These are phyloP conservation scores for Colletotrichum somersetense DNA, from an alignment of 2,329 filamentous ascomycete species.

Conservation along the genomic window DNA sequence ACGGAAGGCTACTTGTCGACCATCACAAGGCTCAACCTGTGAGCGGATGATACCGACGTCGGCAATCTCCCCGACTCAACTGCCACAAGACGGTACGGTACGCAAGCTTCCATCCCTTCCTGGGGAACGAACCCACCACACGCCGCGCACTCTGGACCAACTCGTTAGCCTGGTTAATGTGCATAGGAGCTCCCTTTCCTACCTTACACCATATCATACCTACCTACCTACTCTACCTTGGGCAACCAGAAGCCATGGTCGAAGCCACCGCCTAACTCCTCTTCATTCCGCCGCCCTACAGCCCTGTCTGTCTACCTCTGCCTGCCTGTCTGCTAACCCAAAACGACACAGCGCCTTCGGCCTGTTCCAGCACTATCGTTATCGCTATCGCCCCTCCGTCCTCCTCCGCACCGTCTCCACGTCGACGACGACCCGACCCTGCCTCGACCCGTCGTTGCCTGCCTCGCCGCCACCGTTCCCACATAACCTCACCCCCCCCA, in stretches of 20 bases:
- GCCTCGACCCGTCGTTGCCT: constrained; percentile 28
- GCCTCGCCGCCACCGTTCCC: constrained; percentile 15
- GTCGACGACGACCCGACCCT: constrained; percentile 25
- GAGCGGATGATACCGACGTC: constrained; percentile 37
- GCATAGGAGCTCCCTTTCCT: constrained; percentile 7
- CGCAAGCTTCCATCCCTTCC: neutral
- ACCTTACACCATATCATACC: neutral
- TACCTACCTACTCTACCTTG: neutral
- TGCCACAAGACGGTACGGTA: constrained; percentile 2
- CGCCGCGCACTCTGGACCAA: constrained; percentile 8
- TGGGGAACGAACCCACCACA: neutral
- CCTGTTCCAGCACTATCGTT: constrained; percentile 21
- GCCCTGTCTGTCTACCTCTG: constrained; percentile 5
- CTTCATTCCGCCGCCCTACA: constrained; percentile 21
- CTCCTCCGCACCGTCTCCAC: constrained; percentile 18
- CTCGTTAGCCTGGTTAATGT: constrained; percentile 3
- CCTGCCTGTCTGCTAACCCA: neutral
- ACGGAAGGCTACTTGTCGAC: constrained; percentile 37
- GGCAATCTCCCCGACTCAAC: constrained; percentile 31
- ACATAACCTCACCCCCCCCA: constrained; percentile 3
- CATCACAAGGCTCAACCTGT: constrained; percentile 39
- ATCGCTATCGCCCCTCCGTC: neutral
- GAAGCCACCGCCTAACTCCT: constrained; percentile 37
- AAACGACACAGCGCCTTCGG: neutral
- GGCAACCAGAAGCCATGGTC: constrained; percentile 36